Evolutionary conservation across 2,329 filamentous ascomycete genomes (phyloP).

Genomic region (Coleophoma eucalyptorum): DNA sequence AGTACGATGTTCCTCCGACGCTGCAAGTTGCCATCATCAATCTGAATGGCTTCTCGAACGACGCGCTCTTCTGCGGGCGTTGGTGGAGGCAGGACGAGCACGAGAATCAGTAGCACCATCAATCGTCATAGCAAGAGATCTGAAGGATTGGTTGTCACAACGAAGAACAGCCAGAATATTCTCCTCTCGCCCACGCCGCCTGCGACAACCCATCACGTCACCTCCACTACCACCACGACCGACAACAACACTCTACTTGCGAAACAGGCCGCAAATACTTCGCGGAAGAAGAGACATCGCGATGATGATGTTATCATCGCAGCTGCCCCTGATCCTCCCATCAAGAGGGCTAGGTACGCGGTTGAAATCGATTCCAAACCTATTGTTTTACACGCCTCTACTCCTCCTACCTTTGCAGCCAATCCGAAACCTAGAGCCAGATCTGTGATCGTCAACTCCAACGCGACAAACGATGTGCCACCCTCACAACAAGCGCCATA

Average conservation of each 20-base stretch:
- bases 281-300: conserved; percentile 46
- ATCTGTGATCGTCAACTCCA: conserved; percentile 16
- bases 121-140: conserved; percentile 29
- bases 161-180: conserved; percentile 19
- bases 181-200: conserved; percentile 22
- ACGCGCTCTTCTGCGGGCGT: conserved; percentile 39
- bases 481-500: conserved; percentile 12
- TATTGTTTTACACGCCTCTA: not conserved
- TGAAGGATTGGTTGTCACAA: conserved; percentile 34
- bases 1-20: too few species aligned
- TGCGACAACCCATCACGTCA: conserved; percentile 13
- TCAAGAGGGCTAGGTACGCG: conserved; percentile 47
- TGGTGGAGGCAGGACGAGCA: too few species aligned
- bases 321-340: not conserved
- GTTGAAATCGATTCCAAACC: conserved; percentile 45
- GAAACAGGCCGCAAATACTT: conserved; percentile 22
- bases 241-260: conserved; percentile 19
- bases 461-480: conserved; percentile 21
- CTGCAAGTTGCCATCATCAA: conserved; percentile 6
- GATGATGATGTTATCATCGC: conserved; percentile 40
- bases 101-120: too few species aligned
- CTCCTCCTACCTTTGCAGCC: too few species aligned
- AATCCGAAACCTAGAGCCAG: conserved; percentile 9
- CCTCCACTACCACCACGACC: conserved; percentile 21
- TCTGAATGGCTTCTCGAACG: conserved; percentile 44